A percentile compares a stretch with the other conserved stretches of the same genome.
These are phyloP conservation scores for Peterozyma toletana DNA, from an alignment of 805 yeast species.

Conservation along the genomic window DNA sequence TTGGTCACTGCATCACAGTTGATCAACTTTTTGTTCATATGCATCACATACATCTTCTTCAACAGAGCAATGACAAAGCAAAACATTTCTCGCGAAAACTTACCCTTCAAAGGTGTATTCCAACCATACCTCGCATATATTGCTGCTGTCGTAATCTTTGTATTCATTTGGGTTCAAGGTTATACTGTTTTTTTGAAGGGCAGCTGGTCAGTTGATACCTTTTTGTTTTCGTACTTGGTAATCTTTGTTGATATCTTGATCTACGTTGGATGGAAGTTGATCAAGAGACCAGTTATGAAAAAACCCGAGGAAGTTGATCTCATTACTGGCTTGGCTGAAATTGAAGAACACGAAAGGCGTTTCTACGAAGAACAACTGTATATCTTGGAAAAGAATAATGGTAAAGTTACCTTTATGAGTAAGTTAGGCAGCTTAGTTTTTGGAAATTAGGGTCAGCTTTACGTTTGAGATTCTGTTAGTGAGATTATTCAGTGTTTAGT, in stretches of 20 bases:
- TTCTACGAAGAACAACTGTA: slow-evolving; percentile 1
- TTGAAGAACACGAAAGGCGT: slow-evolving; percentile 46
- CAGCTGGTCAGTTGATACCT: slow-evolving; percentile 51
- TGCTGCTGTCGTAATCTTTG: slow-evolving; percentile 35
- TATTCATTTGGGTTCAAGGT: slow-evolving; percentile 58
- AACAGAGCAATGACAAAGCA: slow-evolving; percentile 51
- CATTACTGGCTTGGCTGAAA: slow-evolving; percentile 43
- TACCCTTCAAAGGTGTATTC: slow-evolving; percentile 45
- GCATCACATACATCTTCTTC: slow-evolving; percentile 54
- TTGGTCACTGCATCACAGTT: slow-evolving; percentile 65
- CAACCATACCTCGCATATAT: slow-evolving; percentile 55
- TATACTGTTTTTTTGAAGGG: slow-evolving; percentile 65
- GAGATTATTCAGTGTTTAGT: too few species aligned
- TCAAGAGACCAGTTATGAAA: slow-evolving; percentile 38
- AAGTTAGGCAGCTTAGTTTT: too few species aligned
- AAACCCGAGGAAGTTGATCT: slow-evolving; percentile 45
- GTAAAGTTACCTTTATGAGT: too few species aligned
- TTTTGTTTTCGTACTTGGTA: slow-evolving; percentile 68
- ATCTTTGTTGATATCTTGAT: slow-evolving; percentile 46
- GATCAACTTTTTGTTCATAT: slow-evolving; percentile 50
- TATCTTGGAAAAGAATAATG: not conserved
- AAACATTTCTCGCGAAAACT: slow-evolving; percentile 32
- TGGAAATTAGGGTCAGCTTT: slow-evolving; percentile 4
- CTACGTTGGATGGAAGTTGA: slow-evolving; percentile 42
- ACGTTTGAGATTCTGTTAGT: not conserved